Evolutionary conservation across 2,329 filamentous ascomycete species (phyloP).

Genomic region (Pyricularia pennisetigena): DNA sequence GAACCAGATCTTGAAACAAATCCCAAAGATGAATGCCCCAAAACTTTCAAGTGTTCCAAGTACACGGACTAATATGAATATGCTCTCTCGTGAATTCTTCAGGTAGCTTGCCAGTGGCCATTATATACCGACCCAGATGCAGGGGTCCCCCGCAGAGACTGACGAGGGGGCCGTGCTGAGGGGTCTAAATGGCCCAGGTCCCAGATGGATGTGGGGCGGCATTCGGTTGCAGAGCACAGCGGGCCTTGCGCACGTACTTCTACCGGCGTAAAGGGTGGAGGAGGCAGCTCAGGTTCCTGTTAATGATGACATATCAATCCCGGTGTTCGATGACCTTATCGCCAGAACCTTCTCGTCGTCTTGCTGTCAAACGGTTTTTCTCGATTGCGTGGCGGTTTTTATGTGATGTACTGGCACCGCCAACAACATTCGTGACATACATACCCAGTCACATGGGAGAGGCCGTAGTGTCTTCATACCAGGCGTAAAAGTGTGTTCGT

Average conservation of each 20-base stretch:
- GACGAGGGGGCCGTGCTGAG: background rate
- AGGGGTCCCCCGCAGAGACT: background rate
- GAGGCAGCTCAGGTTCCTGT: background rate
- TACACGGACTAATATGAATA: too few species aligned
- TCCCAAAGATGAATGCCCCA: too few species aligned
- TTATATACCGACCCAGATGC: background rate
- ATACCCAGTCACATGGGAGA: background rate
- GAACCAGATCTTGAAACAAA: too few species aligned
- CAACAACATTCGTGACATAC: background rate
- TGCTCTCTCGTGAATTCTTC: too few species aligned
- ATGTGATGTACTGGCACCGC: background rate
- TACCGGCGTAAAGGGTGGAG: background rate
- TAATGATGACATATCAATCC: background rate
- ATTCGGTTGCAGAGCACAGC: background rate
- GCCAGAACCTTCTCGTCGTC: slow-evolving; percentile 1
- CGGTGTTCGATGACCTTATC: background rate
- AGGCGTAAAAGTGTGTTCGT: background rate
- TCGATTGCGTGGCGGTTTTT: background rate
- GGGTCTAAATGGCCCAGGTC: background rate
- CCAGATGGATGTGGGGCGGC: background rate
- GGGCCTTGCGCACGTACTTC: background rate
- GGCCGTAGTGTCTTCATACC: background rate
- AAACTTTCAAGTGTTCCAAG: too few species aligned
- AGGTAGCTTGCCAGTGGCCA: background rate
- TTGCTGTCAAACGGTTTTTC: background rate